These are phyloP conservation scores for Cochlearia excelsa DNA, from an alignment of 345 rosid genomes.

Conservation along the genomic window DNA sequence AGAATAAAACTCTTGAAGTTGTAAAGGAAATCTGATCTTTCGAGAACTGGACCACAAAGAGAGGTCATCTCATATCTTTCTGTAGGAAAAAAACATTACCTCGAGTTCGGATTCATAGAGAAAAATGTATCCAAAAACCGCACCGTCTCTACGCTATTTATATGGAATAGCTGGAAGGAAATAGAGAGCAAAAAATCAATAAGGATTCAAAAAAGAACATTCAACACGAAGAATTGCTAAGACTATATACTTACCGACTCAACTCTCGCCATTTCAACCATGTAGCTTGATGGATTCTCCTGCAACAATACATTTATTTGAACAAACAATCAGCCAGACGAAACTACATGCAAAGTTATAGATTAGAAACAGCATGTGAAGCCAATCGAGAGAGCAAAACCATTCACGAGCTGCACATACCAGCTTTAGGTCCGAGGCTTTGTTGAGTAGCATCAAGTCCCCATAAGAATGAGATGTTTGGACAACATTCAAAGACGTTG, in stretches of 20 bases:
- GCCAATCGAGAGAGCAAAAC: slow-evolving; percentile 10
- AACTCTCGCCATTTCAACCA: slow-evolving; percentile 96
- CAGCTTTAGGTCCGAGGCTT: slow-evolving; percentile 60
- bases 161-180: slow-evolving; percentile 61
- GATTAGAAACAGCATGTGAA: slow-evolving; percentile 3
- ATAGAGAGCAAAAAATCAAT: slow-evolving; percentile 30
- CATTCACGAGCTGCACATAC: slow-evolving; percentile 38
- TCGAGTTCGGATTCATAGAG: slow-evolving; percentile 78
- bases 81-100: slow-evolving; percentile 45
- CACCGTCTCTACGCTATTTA: slow-evolving; percentile 72
- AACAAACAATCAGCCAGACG: slow-evolving; percentile 7
- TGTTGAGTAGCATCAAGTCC: slow-evolving; percentile 71
- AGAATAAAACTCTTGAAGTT: background rate
- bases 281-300: slow-evolving; percentile 75
- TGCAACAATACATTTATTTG: slow-evolving; percentile 35
- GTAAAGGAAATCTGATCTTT: slow-evolving; percentile 1
- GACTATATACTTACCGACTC: slow-evolving; percentile 59
- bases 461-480: slow-evolving; percentile 90
- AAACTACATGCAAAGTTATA: background rate
- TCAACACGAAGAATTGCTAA: background rate
- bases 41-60: background rate
- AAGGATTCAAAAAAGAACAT: background rate
- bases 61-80: background rate
- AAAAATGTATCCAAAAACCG: slow-evolving; percentile 75
- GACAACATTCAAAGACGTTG: slow-evolving; percentile 71